Base-by-base conservation (phyloP, 805 yeast species). In the Kazachstania africana region DNA sequence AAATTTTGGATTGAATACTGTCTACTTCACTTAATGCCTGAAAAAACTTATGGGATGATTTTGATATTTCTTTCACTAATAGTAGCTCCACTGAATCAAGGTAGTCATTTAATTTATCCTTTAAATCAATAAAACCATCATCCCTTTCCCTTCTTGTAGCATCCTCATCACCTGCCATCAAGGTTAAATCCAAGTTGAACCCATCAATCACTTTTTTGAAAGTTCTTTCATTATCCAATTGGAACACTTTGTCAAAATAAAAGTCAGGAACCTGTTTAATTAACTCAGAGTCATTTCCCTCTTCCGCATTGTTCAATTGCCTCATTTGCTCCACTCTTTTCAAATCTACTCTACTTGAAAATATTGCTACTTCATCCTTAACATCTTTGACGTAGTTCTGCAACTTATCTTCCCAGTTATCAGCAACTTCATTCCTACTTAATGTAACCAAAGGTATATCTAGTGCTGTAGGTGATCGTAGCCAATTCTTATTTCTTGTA, bases 401-500 rank as follows among this genome's bases (percentile, higher is more conserved):
- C 27, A 78, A 59, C 16, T 57, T 60, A 1, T 58, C 49, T 25
- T 63, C 58, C 36, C 67, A 55, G 5, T 68, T 63, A 30, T 60
- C 63, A 14, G 62, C 62, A 4, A 75, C 50, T 20, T 40, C 45
- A 30, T 48, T 47, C 28, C 70, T 71, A 3, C 78, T 60, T 24
- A 88, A 60, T 29, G 68, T 73, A 8, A 84, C 77, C 16, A 78
- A 84, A 0, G 96, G 95, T 8, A 88, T 88, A 47, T 91, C 97
- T 30, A 68, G 66, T 2, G 70, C 62, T 0, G 95, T 78, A 0
- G 98, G 97, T 6, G 72, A 67, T 25, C 62, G 61, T 16, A 78
- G 35, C 61, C 61, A 56, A 33, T 52, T 46, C 27, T 45, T 56
- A 20, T 55, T 43, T 36, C 59, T 45, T 8, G 60, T 56, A 26